These are phyloP conservation scores for Prinsepia uniflora DNA, from an alignment of 306 rosid genomes.

Conservation along the genomic window DNA sequence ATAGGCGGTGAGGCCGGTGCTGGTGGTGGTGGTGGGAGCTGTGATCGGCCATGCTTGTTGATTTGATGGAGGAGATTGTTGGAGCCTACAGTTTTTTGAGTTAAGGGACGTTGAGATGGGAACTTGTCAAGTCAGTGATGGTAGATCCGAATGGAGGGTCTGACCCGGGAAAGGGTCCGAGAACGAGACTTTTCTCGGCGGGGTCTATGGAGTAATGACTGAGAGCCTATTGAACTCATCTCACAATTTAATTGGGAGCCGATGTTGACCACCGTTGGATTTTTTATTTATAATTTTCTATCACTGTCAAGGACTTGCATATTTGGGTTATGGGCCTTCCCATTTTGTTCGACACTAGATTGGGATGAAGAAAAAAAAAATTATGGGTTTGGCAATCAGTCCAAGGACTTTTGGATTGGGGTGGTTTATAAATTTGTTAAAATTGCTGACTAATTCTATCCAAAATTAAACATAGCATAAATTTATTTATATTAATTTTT, in stretches of 20 bases:
- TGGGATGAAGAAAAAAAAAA: too few species aligned
- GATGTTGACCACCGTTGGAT: background rate
- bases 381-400: too few species aligned
- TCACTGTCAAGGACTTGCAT: too few species aligned
- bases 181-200: background rate
- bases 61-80: background rate
- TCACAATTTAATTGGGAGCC: background rate
- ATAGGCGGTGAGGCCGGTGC: conserved; percentile 75
- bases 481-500: too few species aligned
- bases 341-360: too few species aligned
- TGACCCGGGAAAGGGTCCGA: background rate
- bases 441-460: too few species aligned
- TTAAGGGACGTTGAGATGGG: background rate
- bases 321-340: too few species aligned
- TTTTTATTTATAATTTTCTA: background rate
- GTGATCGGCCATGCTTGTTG: conserved; percentile 48
- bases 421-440: too few species aligned
- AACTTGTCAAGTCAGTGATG: background rate
- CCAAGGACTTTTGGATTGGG: too few species aligned
- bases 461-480: too few species aligned
- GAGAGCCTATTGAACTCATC: background rate
- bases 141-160: background rate
- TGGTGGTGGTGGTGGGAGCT: conserved; percentile 44
- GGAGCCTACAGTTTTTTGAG: background rate
- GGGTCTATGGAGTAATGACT: background rate